These are phyloP conservation scores for Aspergillus diversus DNA, from an alignment of 495 filamentous ascomycete genomes.

Conservation along the genomic window DNA sequence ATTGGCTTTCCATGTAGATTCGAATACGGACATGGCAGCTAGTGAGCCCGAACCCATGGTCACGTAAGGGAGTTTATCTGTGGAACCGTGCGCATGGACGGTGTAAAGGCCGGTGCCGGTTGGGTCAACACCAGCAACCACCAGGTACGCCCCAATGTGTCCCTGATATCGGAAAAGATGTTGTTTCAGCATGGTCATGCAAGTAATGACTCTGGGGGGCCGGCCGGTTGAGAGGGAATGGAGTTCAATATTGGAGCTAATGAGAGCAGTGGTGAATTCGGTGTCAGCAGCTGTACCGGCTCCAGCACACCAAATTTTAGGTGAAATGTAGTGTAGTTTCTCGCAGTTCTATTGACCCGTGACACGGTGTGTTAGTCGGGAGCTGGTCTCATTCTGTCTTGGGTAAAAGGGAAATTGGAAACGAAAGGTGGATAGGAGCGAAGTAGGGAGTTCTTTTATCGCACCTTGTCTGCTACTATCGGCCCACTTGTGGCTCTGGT, in stretches of 20 bases:
- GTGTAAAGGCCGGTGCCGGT: conserved; percentile 97
- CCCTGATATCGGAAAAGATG: conserved; percentile 98
- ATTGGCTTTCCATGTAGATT: conserved; percentile 88
- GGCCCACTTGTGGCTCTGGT: conserved; percentile 96
- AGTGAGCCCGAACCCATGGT: conserved; percentile 97
- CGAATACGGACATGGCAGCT: conserved; percentile 97
- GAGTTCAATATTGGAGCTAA: conserved; percentile 97
- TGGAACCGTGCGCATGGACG: conserved; percentile 97
- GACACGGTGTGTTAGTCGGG: neutral
- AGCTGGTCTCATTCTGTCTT: neutral
- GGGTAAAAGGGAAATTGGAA: neutral
- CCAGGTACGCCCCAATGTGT: conserved; percentile 96
- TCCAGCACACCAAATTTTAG: conserved; percentile 99
- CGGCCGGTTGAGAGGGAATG: conserved; percentile 94
- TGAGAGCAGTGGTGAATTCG: conserved; percentile 97
- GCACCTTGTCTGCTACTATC: conserved; percentile 97
- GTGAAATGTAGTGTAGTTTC: conserved; percentile 98
- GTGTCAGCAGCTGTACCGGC: conserved; percentile 98
- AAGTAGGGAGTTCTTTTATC: conserved; percentile 6
- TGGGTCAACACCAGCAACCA: conserved; percentile 96
- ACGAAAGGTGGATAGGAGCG: too few relatives aligned
- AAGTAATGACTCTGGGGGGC: conserved; percentile 94
- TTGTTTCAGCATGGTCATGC: conserved; percentile 99
- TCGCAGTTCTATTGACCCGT: conserved; percentile 80
- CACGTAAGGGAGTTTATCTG: conserved; percentile 98